Percentiles rank a stretch among this genome's conserved stretches.
Conservation (phyloP, 306 rosid genomes). For the Astragalus membranaceus region DNA sequence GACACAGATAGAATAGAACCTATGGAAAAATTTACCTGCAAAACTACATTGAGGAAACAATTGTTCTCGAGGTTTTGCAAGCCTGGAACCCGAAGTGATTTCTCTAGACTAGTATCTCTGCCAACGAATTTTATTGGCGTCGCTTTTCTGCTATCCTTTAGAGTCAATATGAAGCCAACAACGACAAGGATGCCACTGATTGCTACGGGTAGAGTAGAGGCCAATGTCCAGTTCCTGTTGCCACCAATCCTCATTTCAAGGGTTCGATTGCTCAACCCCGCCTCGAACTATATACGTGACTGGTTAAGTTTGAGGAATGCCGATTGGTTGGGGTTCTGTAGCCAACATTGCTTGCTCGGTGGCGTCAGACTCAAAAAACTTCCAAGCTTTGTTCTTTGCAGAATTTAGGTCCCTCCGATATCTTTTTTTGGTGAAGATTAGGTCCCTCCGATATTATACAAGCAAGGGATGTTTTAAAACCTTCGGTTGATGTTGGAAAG, state of each 20-base stretch:
- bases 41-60: constrained; percentile 80
- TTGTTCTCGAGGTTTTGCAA: constrained; percentile 75
- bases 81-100: constrained; percentile 47
- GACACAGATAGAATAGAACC: neutral
- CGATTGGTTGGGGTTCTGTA: neutral
- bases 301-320: neutral
- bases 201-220: constrained; percentile 29
- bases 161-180: constrained; percentile 39
- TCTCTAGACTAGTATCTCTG: constrained; percentile 1
- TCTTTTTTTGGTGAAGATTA: no score
- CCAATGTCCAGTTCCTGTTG: constrained; percentile 17
- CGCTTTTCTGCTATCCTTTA: constrained; percentile 32
- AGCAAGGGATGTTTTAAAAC: neutral
- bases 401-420: no score
- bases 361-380: no score
- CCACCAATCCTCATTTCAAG: constrained; percentile 18
- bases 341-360: no score
- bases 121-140: constrained; percentile 28
- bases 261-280: neutral
- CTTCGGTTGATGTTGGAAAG: no score
- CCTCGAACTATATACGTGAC: no score
- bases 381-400: neutral
- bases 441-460: no score
- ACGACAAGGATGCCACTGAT: constrained; percentile 42
- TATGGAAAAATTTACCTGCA: constrained; percentile 44